phyloP scores from a whole-genome alignment of 345 rosid species.

The Gossypium sturtianum region DNA sequence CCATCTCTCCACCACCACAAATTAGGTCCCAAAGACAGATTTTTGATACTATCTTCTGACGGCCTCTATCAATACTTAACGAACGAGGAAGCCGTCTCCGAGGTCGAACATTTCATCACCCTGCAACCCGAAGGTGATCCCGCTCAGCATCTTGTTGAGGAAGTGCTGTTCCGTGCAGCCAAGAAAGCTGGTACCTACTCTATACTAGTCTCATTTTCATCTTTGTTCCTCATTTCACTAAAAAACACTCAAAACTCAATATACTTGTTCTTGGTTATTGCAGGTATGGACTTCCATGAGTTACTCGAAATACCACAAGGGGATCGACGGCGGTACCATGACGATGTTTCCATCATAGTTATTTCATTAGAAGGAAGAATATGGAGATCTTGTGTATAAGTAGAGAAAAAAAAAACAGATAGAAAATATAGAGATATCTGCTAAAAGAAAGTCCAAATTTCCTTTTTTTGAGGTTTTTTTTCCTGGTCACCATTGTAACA shows the following conservation, averaged over 20 bases:
- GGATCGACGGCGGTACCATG: constrained; percentile 84
- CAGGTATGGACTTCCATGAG: constrained; percentile 91
- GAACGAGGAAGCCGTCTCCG: constrained; percentile 86
- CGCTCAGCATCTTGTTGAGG: constrained; percentile 90
- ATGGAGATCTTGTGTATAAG: constrained; percentile 95
- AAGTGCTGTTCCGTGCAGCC: constrained; percentile 87
- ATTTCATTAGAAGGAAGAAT: constrained; percentile 92
- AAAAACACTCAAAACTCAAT: neutral
- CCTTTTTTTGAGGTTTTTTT: constrained; percentile 22
- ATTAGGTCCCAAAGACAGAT: constrained; percentile 72
- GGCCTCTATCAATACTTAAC: constrained; percentile 95
- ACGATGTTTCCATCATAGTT: constrained; percentile 80
- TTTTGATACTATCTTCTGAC: constrained; percentile 79
- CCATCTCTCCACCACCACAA: constrained; percentile 90
- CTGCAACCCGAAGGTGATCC: constrained; percentile 98
- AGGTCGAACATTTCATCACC: constrained; percentile 76
- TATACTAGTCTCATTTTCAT: neutral
- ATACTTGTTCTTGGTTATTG: constrained; percentile 11
- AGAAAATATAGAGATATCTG: constrained; percentile 23
- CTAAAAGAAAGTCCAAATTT: constrained; percentile 20
- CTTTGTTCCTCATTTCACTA: neutral
- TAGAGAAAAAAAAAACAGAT: constrained; percentile 12
- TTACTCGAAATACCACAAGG: constrained; percentile 89
- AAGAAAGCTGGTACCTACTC: constrained; percentile 77
- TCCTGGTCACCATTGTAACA: constrained; percentile 32